Conservation (phyloP, 176 grass and related monocot genomes). For the Carex parvula region DNA sequence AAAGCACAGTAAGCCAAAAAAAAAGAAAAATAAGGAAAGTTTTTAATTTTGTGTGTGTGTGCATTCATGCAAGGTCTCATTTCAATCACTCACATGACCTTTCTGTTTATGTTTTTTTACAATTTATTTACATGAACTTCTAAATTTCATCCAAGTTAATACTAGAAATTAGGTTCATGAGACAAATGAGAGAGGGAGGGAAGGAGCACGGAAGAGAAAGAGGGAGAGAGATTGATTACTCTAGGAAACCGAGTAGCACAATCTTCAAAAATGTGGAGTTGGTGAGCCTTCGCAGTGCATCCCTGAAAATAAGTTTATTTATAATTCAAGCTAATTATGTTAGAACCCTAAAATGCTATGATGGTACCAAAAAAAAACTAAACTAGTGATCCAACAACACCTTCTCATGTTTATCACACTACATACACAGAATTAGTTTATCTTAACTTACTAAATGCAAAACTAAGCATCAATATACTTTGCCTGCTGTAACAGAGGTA, state of each 20-base stretch:
- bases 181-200: too few species aligned
- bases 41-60: too few species aligned
- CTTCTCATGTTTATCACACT: background rate
- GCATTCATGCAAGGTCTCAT: background rate
- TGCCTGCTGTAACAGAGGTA: background rate
- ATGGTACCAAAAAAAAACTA: background rate
- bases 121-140: background rate
- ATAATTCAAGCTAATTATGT: conserved; percentile 2
- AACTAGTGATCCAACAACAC: background rate
- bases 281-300: conserved; percentile 8
- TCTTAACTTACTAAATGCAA: background rate
- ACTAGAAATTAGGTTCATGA: background rate
- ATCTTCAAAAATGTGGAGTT: conserved; percentile 21
- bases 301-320: conserved; percentile 24
- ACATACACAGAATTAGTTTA: conserved; percentile 3
- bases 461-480: background rate
- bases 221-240: conserved; percentile 2
- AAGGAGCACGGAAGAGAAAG: background rate
- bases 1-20: background rate
- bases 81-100: background rate
- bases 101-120: background rate
- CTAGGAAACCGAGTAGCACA: conserved; percentile 21
- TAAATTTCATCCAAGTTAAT: background rate
- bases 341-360: background rate
- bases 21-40: background rate